phyloP scores from a whole-genome alignment of 2,329 filamentous ascomycete species.

The Bisporella sp. region DNA sequence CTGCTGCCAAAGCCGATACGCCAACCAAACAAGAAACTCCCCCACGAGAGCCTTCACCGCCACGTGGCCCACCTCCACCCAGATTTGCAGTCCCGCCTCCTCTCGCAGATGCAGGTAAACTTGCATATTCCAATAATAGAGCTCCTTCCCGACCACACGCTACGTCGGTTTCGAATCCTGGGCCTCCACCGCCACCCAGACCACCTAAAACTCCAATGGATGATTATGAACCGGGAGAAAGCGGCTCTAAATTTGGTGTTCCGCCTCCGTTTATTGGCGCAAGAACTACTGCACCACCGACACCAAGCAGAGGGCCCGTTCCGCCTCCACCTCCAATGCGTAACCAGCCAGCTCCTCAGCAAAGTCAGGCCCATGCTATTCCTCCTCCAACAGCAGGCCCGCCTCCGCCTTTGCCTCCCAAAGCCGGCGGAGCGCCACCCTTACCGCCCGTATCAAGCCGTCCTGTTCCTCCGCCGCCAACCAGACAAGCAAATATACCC shows the following conservation, averaged over 20 bases:
- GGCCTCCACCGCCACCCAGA: slow-evolving; percentile 60
- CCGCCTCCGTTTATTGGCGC: slow-evolving; percentile 73
- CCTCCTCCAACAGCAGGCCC: slow-evolving; percentile 26
- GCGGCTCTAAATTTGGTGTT: slow-evolving; percentile 58
- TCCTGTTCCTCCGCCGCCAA: slow-evolving; percentile 46
- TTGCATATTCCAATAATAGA: slow-evolving; percentile 49
- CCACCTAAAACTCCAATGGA: slow-evolving; percentile 67
- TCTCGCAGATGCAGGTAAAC: slow-evolving; percentile 84
- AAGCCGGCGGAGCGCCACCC: slow-evolving; percentile 38
- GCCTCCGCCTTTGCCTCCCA: slow-evolving; percentile 37
- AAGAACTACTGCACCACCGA: slow-evolving; percentile 60
- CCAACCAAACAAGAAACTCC: slow-evolving; percentile 45
- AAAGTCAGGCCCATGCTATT: slow-evolving; percentile 34
- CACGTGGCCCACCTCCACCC: slow-evolving; percentile 49
- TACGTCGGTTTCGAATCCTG: slow-evolving; percentile 44
- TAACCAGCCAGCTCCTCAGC: slow-evolving; percentile 39
- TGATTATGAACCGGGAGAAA: slow-evolving; percentile 45
- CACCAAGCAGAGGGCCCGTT: slow-evolving; percentile 62
- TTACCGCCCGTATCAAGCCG: slow-evolving; percentile 44
- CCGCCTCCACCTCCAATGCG: slow-evolving; percentile 62
- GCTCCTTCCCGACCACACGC: slow-evolving; percentile 37
- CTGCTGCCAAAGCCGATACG: slow-evolving; percentile 43
- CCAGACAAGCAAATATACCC: slow-evolving; percentile 22
- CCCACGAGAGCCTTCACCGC: slow-evolving; percentile 65
- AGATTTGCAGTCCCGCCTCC: slow-evolving; percentile 83